Conservation (phyloP, 1,284 basidiomycete genomes). For the Spongiforma sp. region DNA sequence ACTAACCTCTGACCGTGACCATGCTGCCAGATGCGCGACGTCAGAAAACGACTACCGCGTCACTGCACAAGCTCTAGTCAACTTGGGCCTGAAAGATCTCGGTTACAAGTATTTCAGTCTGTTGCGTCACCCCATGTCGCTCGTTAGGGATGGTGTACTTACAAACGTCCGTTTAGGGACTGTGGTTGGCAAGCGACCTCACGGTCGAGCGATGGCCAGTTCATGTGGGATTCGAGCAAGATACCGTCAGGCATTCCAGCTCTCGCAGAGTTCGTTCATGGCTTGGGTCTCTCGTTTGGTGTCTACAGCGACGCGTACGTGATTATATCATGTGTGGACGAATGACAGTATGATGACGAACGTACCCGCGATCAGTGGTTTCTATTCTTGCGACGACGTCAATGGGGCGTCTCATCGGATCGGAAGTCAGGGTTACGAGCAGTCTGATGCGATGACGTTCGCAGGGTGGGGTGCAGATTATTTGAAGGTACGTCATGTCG, state of each 20-base stretch:
- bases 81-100: constrained; percentile 3
- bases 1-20: background rate
- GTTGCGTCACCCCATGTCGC: background rate
- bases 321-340: background rate
- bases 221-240: constrained; percentile 11
- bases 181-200: constrained; percentile 16
- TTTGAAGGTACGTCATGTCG: constrained; percentile 12
- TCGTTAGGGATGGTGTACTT: background rate
- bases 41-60: constrained; percentile 9
- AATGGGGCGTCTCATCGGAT: constrained; percentile 6
- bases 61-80: constrained; percentile 4
- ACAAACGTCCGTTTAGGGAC: constrained; percentile 3
- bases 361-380: constrained; percentile 3
- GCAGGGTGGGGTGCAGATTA: constrained; percentile 14
- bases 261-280: constrained; percentile 13
- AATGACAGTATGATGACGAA: background rate
- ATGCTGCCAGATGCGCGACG: constrained; percentile 5
- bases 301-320: constrained; percentile 20
- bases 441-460: constrained; percentile 12
- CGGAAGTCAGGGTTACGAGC: constrained; percentile 14
- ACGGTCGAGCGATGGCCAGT: constrained; percentile 6
- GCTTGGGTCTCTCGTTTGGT: constrained; percentile 15
- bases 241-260: constrained; percentile 18
- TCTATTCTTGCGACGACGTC: constrained; percentile 9
- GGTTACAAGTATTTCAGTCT: constrained; percentile 11